Evolutionary conservation across 2,329 filamentous ascomycete genomes (phyloP), one percentile per base, ranked within the genome.

Genomic region (Polytolypa hystricis): DNA sequence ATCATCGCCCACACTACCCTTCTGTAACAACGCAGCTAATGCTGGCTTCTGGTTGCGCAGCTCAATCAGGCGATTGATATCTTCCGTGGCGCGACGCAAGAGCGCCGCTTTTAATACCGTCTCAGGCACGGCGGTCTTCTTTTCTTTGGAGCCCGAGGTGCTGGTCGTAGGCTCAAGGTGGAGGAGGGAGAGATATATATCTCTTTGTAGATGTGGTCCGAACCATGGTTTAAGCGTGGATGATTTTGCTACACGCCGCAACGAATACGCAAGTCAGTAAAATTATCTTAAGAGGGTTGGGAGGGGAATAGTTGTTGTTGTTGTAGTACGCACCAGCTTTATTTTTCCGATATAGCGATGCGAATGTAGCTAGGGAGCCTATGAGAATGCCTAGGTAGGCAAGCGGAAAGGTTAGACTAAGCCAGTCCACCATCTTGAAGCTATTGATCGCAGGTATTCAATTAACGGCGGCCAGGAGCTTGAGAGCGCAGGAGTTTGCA

Each of bases 221-320:
- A 98, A 98, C 89, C 91, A 98, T 49, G 89, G 86, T 48, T 83
- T 85, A 43, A 98, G 77, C 48, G 83, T 84, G 37, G 84, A 81
- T 51, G 82, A 81, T 65, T 85, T 77, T 47, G 70, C 82, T 86
- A 42, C 39, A 49, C 33, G 34, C 8, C 14, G 9, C 18, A 30
- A n/a, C n/a, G n/a, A n/a, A n/a, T n/a, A n/a, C n/a, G n/a, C n/a
- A n/a, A n/a, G n/a, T n/a, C n/a, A n/a, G n/a, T n/a, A n/a, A n/a
- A n/a, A n/a, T n/a, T n/a, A n/a, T n/a, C n/a, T n/a, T n/a, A n/a
- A n/a, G n/a, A n/a, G n/a, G n/a, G 14, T 27, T 9, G 30, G 17
- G 23, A 21, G 28, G 15, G 9, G 7, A 23, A 39, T 18, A 35
- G 38, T n/a, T n/a, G n/a, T n/a, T n/a, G n/a, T n/a, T n/a, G n/a